Conservation (phyloP, 768 basidiomycete genomes). For the Chiua virens region DNA sequence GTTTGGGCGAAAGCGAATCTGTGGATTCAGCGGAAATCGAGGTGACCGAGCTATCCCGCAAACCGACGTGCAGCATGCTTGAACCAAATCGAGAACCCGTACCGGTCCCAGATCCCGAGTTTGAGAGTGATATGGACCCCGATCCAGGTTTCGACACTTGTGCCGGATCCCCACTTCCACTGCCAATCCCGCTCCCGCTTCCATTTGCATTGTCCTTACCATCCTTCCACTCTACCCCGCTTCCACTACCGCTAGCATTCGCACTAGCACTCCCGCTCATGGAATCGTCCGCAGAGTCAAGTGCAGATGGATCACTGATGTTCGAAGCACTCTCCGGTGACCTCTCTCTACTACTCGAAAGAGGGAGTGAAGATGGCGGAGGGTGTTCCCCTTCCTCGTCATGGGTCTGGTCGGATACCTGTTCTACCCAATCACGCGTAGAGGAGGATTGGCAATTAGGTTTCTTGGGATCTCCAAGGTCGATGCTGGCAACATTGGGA, state of each 20-base stretch:
- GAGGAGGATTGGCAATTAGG: constrained; percentile 24
- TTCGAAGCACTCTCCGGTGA: constrained; percentile 27
- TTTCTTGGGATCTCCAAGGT: constrained; percentile 20
- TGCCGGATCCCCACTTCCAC: constrained; percentile 6
- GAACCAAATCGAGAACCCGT: constrained; percentile 25
- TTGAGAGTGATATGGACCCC: constrained; percentile 26
- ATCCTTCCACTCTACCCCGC: constrained; percentile 9
- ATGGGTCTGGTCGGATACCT: constrained; percentile 35
- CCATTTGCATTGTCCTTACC: too few relatives aligned
- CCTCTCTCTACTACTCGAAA: constrained; percentile 17
- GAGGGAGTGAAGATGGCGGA: constrained; percentile 4
- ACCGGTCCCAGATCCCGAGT: constrained; percentile 23
- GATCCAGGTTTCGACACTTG: constrained; percentile 18
- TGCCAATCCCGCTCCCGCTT: constrained; percentile 11
- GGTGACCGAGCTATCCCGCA: constrained; percentile 32
- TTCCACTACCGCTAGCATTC: neutral
- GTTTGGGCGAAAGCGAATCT: constrained; percentile 12
- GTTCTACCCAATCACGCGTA: constrained; percentile 50
- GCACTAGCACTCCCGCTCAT: constrained; percentile 10
- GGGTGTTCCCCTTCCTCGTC: constrained; percentile 4
- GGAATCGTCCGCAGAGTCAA: constrained; percentile 26
- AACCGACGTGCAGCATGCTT: constrained; percentile 19
- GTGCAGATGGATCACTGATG: constrained; percentile 24
- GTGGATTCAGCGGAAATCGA: constrained; percentile 26
- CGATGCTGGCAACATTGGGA: constrained; percentile 12